phyloP scores from a whole-genome alignment of 306 rosid species.

The Argentina anserina region DNA sequence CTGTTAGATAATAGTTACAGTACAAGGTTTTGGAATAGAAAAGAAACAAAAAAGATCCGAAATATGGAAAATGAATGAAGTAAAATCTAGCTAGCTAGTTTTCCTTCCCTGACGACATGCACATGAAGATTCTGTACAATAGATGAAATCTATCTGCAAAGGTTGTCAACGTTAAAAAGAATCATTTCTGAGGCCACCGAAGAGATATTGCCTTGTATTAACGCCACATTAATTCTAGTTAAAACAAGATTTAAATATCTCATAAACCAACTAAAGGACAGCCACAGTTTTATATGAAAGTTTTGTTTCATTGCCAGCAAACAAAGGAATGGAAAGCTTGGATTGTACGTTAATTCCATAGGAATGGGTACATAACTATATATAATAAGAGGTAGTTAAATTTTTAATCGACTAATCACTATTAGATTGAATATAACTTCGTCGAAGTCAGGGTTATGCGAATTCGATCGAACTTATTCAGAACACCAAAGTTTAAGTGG shows the following conservation, averaged over 20 bases:
- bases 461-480: no score
- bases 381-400: background rate
- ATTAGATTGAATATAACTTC: no score
- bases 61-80: background rate
- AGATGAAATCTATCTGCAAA: background rate
- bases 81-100: background rate
- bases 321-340: conserved; percentile 10
- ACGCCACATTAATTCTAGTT: background rate
- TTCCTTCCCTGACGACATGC: background rate
- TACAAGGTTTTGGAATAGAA: background rate
- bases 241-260: background rate
- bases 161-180: conserved; percentile 1
- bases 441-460: no score
- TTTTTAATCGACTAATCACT: no score
- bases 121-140: background rate
- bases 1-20: background rate
- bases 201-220: background rate
- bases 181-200: background rate
- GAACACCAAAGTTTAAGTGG: no score
- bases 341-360: background rate
- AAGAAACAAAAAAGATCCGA: background rate
- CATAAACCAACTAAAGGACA: background rate
- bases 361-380: no score
- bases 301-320: conserved; percentile 12
- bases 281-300: background rate